Base-by-base conservation (phyloP, 2,329 filamentous ascomycete species). In the Kalaharituber pfeilii region DNA sequence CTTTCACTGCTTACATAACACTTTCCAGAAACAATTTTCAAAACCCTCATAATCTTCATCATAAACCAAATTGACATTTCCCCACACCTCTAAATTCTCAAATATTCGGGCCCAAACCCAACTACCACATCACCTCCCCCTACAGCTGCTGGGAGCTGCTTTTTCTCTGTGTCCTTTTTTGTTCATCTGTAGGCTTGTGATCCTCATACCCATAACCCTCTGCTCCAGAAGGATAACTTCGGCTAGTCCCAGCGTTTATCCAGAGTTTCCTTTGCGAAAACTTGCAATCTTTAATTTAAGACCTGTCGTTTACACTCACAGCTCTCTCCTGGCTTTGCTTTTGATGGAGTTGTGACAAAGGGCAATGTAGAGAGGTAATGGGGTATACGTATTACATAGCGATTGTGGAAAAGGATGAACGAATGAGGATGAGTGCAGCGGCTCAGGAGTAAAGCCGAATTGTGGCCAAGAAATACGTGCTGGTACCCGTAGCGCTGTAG, bases 31-130 rank as follows among this genome's bases (percentile, higher is more conserved):
- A n/a, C n/a, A n/a, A 45, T n/a, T n/a, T n/a, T n/a, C n/a, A n/a
- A n/a, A n/a, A n/a, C n/a, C 75, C 82, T 63, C 76, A 89, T 85
- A 95, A 67, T 95, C 89, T 63, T 85, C 82, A 65, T 87, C 87
- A 66, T 95, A 95, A 67, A n/a, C n/a, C n/a, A n/a, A 87, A 94
- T 66, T 95, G 87, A 0, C 85, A 85, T 60, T 82, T 78, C 30
- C 50, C 28, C n/a, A n/a, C n/a, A 68, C 95, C 95, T 22, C 88
- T 78, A 69, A 95, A 95, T 27, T 95, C 78, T 29, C 89, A 76
- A 53, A 95, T 93, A 60, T 93, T 93, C 7, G 85, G 79, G 67
- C 86, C 94, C 56, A 95, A 69, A 0, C 87, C 87, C 70, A 0
- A 85, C 79, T 50, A 86, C 76, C 26, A 87, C 87, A 55, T 84